Evolutionary conservation across 1,139 yeast genomes (phyloP).

Genomic region (Taiozyma sp.): DNA sequence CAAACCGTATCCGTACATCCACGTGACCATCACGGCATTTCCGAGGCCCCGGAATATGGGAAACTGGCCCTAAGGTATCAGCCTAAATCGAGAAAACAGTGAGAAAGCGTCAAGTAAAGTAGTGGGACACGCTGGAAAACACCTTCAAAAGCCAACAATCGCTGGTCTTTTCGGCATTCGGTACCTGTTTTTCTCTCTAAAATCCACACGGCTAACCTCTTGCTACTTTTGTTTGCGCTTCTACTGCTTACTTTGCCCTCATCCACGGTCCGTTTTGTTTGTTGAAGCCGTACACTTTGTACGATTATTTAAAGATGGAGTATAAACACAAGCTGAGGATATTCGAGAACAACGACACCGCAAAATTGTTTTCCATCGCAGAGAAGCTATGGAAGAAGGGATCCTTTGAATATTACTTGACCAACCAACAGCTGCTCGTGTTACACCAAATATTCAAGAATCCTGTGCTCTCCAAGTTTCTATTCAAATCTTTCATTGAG

Average conservation of each 20-base stretch:
- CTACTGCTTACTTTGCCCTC: background rate
- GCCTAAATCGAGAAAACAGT: background rate
- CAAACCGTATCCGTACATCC: background rate
- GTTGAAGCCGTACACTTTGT: background rate
- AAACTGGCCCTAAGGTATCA: background rate
- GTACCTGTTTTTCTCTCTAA: background rate
- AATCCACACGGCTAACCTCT: background rate
- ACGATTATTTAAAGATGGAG: background rate
- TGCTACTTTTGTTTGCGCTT: background rate
- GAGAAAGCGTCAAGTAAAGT: background rate
- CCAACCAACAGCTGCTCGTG: slow-evolving; percentile 55
- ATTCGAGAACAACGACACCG: slow-evolving; percentile 19
- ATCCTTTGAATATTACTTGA: slow-evolving; percentile 53
- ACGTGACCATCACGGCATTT: background rate
- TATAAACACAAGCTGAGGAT: slow-evolving; percentile 8
- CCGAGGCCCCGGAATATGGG: background rate
- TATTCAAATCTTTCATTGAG: slow-evolving; percentile 14
- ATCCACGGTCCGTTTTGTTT: background rate
- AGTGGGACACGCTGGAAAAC: background rate
- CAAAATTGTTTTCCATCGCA: slow-evolving; percentile 25
- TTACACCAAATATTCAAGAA: slow-evolving; percentile 39
- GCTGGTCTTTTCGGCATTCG: background rate
- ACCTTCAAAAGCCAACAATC: background rate
- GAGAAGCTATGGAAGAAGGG: slow-evolving; percentile 40
- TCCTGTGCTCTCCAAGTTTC: slow-evolving; percentile 10